These are phyloP conservation scores for Rhizomucor miehei DNA, from an alignment of 371 early-diverging fungal genomes.

Conservation along the genomic window DNA sequence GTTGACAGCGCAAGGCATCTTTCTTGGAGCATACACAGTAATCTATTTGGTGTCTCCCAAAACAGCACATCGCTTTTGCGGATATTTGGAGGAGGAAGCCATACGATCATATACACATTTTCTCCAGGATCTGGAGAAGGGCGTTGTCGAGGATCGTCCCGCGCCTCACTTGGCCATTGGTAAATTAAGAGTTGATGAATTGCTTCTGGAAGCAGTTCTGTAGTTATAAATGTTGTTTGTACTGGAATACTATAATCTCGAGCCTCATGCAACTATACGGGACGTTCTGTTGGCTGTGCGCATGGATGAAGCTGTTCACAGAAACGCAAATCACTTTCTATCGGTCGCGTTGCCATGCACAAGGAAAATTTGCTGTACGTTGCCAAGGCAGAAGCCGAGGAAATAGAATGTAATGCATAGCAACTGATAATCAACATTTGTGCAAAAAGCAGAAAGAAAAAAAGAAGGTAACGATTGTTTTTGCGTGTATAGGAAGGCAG, in stretches of 20 bases:
- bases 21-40: conserved; percentile 85
- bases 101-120: conserved; percentile 89
- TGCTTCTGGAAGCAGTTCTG: too few relatives aligned
- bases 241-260: conserved; percentile 84
- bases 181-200: too few relatives aligned
- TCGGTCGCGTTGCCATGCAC: conserved; percentile 39
- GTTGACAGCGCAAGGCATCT: conserved; percentile 77
- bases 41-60: conserved; percentile 81
- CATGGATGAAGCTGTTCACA: conserved; percentile 91
- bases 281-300: conserved; percentile 92
- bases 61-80: conserved; percentile 79
- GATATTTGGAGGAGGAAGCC: conserved; percentile 91
- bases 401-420: not conserved
- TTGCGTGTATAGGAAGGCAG: too few relatives aligned
- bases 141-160: conserved; percentile 60
- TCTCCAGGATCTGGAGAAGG: conserved; percentile 79
- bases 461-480: too few relatives aligned
- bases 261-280: conserved; percentile 72
- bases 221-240: too few relatives aligned
- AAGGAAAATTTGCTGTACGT: not conserved
- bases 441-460: too few relatives aligned
- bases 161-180: conserved; percentile 76
- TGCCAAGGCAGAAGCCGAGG: not conserved
- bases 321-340: conserved; percentile 90
- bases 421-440: too few relatives aligned